Percentiles rank a stretch among this genome's conserved stretches.
Evolutionary conservation across 306 rosid genomes (phyloP).

Genomic region (Dalbergia cultrata): DNA sequence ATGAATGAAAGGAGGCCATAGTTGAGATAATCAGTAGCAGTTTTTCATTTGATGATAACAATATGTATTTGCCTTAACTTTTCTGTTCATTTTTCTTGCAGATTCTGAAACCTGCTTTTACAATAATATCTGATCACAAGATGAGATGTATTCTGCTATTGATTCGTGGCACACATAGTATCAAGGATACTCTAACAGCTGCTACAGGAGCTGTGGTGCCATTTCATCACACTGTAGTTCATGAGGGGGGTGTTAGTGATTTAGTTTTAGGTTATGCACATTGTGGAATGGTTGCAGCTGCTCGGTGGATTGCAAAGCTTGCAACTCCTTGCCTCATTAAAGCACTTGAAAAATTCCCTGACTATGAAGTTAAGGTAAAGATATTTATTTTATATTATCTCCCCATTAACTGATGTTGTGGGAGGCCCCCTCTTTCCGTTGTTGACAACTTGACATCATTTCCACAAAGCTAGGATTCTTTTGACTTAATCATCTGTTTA

Average conservation of each 20-base stretch:
- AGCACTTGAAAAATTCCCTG: slow-evolving; percentile 70
- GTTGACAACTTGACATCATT: neutral
- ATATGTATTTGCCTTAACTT: neutral
- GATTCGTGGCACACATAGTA: slow-evolving; percentile 97
- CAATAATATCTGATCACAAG: slow-evolving; percentile 75
- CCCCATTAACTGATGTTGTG: neutral
- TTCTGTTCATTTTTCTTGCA: slow-evolving; percentile 52
- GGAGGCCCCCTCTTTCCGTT: neutral
- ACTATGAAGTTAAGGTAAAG: slow-evolving; percentile 77
- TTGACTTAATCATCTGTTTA: neutral
- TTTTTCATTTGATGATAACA: slow-evolving; percentile 12
- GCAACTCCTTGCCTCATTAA: slow-evolving; percentile 82
- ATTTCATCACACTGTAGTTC: slow-evolving; percentile 87
- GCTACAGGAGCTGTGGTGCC: slow-evolving; percentile 95
- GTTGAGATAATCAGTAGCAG: slow-evolving; percentile 8
- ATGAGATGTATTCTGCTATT: slow-evolving; percentile 70
- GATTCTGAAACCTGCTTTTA: slow-evolving; percentile 98
- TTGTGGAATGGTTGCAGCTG: slow-evolving; percentile 98
- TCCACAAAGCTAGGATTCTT: neutral
- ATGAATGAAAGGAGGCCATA: neutral
- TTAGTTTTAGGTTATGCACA: slow-evolving; percentile 96
- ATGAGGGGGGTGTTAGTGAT: slow-evolving; percentile 85
- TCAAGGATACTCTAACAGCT: slow-evolving; percentile 93
- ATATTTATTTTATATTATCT: neutral
- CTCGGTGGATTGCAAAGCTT: slow-evolving; percentile 93